Conservation (phyloP, 495 filamentous ascomycete species). For the Chaetomium tenue region DNA sequence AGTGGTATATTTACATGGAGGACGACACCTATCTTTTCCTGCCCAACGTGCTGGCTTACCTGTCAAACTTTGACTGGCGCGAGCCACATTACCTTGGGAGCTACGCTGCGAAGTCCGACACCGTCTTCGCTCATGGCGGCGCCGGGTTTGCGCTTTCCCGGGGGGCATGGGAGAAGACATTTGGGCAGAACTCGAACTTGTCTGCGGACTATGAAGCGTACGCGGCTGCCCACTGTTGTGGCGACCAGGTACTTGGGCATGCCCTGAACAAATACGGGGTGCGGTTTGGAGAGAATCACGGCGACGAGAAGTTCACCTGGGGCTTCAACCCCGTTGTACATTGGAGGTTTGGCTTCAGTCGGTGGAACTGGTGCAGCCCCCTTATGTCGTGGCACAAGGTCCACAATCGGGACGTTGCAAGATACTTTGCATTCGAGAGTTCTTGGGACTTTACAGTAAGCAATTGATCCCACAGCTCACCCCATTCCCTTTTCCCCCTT, state of each 20-base stretch:
- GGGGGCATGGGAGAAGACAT: conserved; percentile 18
- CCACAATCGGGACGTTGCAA: conserved; percentile 17
- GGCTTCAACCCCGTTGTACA: conserved; percentile 22
- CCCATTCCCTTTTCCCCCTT: background rate
- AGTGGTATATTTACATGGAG: conserved; percentile 26
- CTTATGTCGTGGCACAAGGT: conserved; percentile 20
- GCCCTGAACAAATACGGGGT: conserved; percentile 21
- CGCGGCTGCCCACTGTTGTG: conserved; percentile 19
- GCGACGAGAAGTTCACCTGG: conserved; percentile 23
- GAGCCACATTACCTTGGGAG: conserved; percentile 19
- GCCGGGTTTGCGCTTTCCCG: conserved; percentile 18
- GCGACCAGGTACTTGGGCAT: conserved; percentile 21
- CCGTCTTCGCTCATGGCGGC: conserved; percentile 18
- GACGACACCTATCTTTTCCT: conserved; percentile 23
- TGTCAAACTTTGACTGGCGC: conserved; percentile 12
- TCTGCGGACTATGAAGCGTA: conserved; percentile 19
- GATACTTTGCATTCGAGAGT: conserved; percentile 10
- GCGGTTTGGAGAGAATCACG: conserved; percentile 18
- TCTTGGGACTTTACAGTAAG: conserved; percentile 14
- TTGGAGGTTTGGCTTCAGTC: conserved; percentile 20
- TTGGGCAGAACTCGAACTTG: conserved; percentile 12
- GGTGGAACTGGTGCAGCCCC: conserved; percentile 20
- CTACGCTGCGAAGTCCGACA: conserved; percentile 19
- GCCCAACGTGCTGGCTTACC: conserved; percentile 14
- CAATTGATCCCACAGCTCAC: too few relatives aligned